A percentile compares a stretch with the other conserved stretches of the same genome.
phyloP scores from a whole-genome alignment of 2,329 filamentous ascomycete species.

The Calonectria montana region DNA sequence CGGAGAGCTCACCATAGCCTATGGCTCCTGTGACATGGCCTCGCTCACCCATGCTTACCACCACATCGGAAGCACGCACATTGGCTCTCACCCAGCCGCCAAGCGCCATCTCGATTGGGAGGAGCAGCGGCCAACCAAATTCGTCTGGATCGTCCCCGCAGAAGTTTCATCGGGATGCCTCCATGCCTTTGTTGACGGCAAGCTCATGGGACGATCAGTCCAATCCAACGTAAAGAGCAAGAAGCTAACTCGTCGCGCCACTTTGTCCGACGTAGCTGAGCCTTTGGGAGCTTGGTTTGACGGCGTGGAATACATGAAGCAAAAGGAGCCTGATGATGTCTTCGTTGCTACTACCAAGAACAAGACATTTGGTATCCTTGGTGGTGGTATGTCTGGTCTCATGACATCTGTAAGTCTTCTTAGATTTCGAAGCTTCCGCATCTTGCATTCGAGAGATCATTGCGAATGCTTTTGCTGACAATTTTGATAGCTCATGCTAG shows the following conservation, averaged over 20 bases:
- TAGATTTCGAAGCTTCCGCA: neutral
- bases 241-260: constrained; percentile 59
- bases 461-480: neutral
- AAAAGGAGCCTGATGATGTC: constrained; percentile 34
- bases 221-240: constrained; percentile 46
- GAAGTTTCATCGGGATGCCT: constrained; percentile 49
- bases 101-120: constrained; percentile 28
- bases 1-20: constrained; percentile 36
- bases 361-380: constrained; percentile 47
- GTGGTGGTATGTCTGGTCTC: constrained; percentile 51
- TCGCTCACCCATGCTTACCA: constrained; percentile 32
- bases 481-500: constrained; percentile 46
- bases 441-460: neutral
- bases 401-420: constrained; percentile 28
- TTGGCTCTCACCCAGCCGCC: constrained; percentile 13
- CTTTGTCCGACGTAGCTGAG: constrained; percentile 73
- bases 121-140: constrained; percentile 23
- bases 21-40: constrained; percentile 34
- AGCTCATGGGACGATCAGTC: constrained; percentile 51
- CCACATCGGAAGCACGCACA: constrained; percentile 24
- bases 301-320: constrained; percentile 39
- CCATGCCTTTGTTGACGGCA: constrained; percentile 50
- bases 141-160: constrained; percentile 40
- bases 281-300: constrained; percentile 38
- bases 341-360: constrained; percentile 38